A percentile compares a stretch with the other conserved stretches of the same genome.
Evolutionary conservation across 495 filamentous ascomycete species (phyloP).

Genomic region (Aspergillus leporis): DNA sequence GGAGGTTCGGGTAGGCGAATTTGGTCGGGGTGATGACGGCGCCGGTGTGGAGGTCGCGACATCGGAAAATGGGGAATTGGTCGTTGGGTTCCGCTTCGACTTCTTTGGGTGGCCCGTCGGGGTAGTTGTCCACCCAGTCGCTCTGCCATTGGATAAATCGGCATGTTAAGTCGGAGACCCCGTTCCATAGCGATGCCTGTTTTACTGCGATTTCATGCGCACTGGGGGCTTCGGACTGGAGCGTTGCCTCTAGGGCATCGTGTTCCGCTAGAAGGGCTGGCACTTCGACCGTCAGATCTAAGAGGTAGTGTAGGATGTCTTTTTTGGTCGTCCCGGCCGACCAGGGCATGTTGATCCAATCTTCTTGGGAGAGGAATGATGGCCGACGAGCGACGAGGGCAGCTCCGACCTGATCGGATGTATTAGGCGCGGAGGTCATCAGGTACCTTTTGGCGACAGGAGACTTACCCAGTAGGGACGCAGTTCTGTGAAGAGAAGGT

Average conservation of each 20-base stretch:
- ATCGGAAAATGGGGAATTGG: conserved; percentile 41
- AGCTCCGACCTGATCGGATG: conserved; percentile 33
- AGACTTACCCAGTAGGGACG: conserved; percentile 46
- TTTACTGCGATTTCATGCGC: conserved; percentile 40
- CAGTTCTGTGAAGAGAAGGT: conserved; percentile 44
- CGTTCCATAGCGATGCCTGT: conserved; percentile 40
- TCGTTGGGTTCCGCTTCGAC: conserved; percentile 25
- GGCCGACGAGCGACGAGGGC: conserved; percentile 34
- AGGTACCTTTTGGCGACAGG: not conserved
- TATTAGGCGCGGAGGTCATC: not conserved
- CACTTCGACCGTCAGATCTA: conserved; percentile 44
- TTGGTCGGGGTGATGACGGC: conserved; percentile 35
- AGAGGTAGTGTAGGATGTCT: conserved; percentile 42
- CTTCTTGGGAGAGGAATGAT: conserved; percentile 39
- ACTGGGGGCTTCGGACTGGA: conserved; percentile 24
- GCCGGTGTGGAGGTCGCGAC: conserved; percentile 42
- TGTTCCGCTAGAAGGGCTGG: conserved; percentile 34
- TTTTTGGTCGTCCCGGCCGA: conserved; percentile 41
- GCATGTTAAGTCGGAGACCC: conserved; percentile 33
- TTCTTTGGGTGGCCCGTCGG: conserved; percentile 36
- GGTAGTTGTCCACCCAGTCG: conserved; percentile 37
- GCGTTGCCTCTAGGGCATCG: conserved; percentile 32
- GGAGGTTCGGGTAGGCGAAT: conserved; percentile 41
- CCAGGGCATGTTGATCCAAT: conserved; percentile 50
- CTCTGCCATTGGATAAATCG: conserved; percentile 38